Evolutionary conservation across 192 early-diverging fungal genomes (phyloP).

Genomic region (Endogone sp.): DNA sequence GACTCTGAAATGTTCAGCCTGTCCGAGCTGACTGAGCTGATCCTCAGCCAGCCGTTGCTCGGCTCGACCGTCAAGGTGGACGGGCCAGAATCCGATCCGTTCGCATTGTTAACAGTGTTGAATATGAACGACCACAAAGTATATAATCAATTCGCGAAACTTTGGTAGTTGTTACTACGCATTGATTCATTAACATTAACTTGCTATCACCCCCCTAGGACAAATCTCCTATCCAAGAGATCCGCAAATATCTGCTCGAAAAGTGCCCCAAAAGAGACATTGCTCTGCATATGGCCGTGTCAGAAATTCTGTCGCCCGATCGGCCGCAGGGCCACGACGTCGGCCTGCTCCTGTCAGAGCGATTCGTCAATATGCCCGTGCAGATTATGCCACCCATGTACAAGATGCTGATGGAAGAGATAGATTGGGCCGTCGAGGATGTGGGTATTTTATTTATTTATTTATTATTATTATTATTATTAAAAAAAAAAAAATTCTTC

Average conservation of each 20-base stretch:
- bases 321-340: constrained; percentile 26
- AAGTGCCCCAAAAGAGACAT: constrained; percentile 45
- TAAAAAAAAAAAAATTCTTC: neutral
- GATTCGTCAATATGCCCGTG: constrained; percentile 96
- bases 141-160: neutral
- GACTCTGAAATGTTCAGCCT: constrained; percentile 74
- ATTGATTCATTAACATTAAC: neutral
- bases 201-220: constrained; percentile 20
- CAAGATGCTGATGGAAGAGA: constrained; percentile 82
- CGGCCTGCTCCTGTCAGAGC: constrained; percentile 78
- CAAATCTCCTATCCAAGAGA: constrained; percentile 42
- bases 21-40: constrained; percentile 76
- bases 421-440: constrained; percentile 68
- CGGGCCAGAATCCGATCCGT: constrained; percentile 74
- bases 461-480: no score
- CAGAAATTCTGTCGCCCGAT: constrained; percentile 28
- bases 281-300: constrained; percentile 12
- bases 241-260: constrained; percentile 60
- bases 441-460: constrained; percentile 32
- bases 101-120: constrained; percentile 78
- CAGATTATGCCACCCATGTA: constrained; percentile 90
- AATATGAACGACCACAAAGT: constrained; percentile 64
- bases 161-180: neutral
- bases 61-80: constrained; percentile 92
- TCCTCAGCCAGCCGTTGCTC: constrained; percentile 69